A percentile compares a stretch with the other conserved stretches of the same genome.
Conservation (phyloP, 2,329 filamentous ascomycete species). For the Pseudocercospora macadamiae region DNA sequence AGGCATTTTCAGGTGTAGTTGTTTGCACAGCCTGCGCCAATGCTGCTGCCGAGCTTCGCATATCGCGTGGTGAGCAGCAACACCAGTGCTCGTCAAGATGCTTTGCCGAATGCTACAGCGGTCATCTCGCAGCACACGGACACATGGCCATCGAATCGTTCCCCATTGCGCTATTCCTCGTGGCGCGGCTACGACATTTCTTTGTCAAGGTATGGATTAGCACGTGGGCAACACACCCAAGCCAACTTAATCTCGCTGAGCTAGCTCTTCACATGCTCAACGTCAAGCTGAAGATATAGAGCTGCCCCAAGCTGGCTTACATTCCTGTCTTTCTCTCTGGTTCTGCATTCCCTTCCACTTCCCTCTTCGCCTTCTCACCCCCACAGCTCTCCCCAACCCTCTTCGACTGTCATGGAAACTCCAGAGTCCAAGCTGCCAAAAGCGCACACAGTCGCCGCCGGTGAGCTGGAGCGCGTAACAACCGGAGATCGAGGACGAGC, state of each 20-base stretch:
- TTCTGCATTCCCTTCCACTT: too few species aligned
- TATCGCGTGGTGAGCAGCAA: too few species aligned
- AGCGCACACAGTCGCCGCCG: slow-evolving; percentile 15
- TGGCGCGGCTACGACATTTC: neutral
- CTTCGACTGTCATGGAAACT: slow-evolving; percentile 11
- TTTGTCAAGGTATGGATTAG: slow-evolving; percentile 6
- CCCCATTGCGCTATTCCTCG: neutral
- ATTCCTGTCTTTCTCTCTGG: neutral
- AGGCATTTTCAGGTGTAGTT: slow-evolving; percentile 6
- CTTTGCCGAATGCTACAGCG: slow-evolving; percentile 1
- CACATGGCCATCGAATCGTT: slow-evolving; percentile 2
- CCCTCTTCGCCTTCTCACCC: neutral
- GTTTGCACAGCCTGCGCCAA: slow-evolving; percentile 19
- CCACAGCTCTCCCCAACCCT: neutral
- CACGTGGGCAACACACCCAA: slow-evolving; percentile 11
- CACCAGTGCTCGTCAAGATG: slow-evolving; percentile 2
- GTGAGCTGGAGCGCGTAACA: slow-evolving; percentile 18
- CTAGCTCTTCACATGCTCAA: slow-evolving; percentile 14
- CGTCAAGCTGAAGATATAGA: slow-evolving; percentile 14
- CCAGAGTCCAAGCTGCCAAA: slow-evolving; percentile 12
- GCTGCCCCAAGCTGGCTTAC: neutral
- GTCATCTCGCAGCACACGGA: neutral
- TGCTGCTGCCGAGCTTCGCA: slow-evolving; percentile 9
- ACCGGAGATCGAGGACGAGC: slow-evolving; percentile 20
- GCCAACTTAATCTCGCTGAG: slow-evolving; percentile 11